phyloP scores from a whole-genome alignment of 2,329 filamentous ascomycete species.

The Trichoderma afroharzianum region DNA sequence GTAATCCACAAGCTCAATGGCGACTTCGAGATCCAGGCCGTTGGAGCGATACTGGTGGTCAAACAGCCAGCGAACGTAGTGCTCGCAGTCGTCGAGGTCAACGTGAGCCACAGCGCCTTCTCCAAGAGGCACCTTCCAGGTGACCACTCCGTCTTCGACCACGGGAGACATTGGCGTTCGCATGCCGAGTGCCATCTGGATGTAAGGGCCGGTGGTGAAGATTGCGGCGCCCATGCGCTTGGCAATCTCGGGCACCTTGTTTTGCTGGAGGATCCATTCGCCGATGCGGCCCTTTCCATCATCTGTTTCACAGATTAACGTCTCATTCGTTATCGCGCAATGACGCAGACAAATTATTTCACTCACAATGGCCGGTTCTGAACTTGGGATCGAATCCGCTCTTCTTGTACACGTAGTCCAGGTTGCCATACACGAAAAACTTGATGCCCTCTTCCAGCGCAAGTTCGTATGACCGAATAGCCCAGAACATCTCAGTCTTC shows the following conservation, averaged over 20 bases:
- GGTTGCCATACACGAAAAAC: conserved; percentile 45
- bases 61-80: conserved; percentile 47
- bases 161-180: conserved; percentile 38
- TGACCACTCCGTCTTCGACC: conserved; percentile 39
- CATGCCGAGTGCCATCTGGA: conserved; percentile 40
- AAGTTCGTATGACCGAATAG: conserved; percentile 40
- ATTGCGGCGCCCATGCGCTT: conserved; percentile 34
- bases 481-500: conserved; percentile 49
- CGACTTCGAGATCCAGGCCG: conserved; percentile 44
- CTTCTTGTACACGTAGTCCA: conserved; percentile 49
- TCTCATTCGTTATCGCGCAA: too few relatives aligned
- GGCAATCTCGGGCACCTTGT: conserved; percentile 21
- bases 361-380: conserved; percentile 41
- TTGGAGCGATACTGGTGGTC: conserved; percentile 42
- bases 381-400: conserved; percentile 43
- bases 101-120: conserved; percentile 40
- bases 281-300: conserved; percentile 44
- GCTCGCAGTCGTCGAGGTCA: conserved; percentile 44
- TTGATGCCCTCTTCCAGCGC: conserved; percentile 41
- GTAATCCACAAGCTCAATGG: conserved; percentile 40
- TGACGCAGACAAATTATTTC: too few relatives aligned
- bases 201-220: conserved; percentile 44
- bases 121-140: conserved; percentile 40
- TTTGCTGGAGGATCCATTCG: conserved; percentile 43
- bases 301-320: conserved; percentile 20